Conservation (phyloP, 345 rosid species). For the Nephelium lappaceum region DNA sequence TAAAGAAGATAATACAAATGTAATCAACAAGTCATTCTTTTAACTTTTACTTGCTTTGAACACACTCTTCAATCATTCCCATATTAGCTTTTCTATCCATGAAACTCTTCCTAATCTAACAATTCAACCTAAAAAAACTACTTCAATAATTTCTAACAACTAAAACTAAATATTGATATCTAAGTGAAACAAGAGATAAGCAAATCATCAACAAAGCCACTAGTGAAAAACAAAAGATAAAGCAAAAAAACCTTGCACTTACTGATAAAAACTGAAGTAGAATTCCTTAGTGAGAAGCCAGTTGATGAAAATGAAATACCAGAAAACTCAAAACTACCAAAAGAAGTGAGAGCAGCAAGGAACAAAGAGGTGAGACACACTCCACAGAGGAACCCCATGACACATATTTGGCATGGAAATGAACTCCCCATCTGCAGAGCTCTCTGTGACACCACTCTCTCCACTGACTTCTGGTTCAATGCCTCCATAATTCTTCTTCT, state of each 20-base stretch:
- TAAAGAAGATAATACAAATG: constrained; percentile 21
- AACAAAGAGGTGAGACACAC: constrained; percentile 83
- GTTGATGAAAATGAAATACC: constrained; percentile 54
- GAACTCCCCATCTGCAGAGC: constrained; percentile 86
- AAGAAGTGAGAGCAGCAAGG: constrained; percentile 79
- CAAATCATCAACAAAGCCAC: not conserved
- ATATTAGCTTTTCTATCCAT: constrained; percentile 16
- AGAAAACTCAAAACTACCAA: constrained; percentile 57
- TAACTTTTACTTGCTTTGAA: constrained; percentile 38
- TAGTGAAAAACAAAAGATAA: not conserved
- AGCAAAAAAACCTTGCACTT: constrained; percentile 26
- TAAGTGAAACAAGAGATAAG: too few relatives aligned
- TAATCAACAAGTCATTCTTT: constrained; percentile 27
- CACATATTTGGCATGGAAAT: constrained; percentile 90
- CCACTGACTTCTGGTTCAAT: constrained; percentile 62
- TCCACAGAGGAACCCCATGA: constrained; percentile 86
- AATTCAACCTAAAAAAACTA: not conserved
- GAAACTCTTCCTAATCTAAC: constrained; percentile 5
- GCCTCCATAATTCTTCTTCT: constrained; percentile 49
- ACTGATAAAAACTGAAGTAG: constrained; percentile 57
- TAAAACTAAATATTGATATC: not conserved
- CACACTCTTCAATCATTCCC: constrained; percentile 38
- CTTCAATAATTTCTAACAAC: constrained; percentile 1
- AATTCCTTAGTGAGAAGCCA: constrained; percentile 57
- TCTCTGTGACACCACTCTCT: constrained; percentile 79